A percentile compares a stretch with the other conserved stretches of the same genome.
phyloP scores from a whole-genome alignment of 139 green algal species.

The Micractinium sp. region DNA sequence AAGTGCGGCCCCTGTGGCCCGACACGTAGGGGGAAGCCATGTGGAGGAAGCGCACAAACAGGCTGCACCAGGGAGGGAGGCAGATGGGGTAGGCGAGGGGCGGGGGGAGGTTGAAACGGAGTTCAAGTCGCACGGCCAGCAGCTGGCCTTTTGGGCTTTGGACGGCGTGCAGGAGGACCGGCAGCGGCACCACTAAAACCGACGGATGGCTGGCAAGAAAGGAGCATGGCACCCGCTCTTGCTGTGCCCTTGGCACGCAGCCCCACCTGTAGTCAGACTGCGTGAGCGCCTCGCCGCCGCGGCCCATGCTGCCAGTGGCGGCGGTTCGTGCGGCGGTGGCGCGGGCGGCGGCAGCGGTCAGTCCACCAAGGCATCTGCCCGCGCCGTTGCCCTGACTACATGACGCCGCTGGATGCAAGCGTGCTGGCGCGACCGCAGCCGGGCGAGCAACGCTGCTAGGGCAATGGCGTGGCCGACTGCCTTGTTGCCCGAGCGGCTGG shows the following conservation, averaged over 20 bases:
- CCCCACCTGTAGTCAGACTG: conserved; percentile 3
- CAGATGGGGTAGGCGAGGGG: neutral
- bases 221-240: neutral
- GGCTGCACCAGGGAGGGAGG: neutral
- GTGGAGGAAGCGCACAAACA: conserved; percentile 47
- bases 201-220: neutral
- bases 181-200: neutral
- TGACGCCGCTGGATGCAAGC: too few relatives aligned
- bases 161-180: neutral
- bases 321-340: neutral
- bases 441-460: too few relatives aligned
- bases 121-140: neutral
- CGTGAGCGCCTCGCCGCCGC: conserved; percentile 2
- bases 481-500: too few relatives aligned
- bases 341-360: neutral
- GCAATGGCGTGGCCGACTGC: too few relatives aligned
- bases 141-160: neutral
- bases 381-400: too few relatives aligned
- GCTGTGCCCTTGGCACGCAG: too few relatives aligned
- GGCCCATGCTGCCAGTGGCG: conserved; percentile 5
- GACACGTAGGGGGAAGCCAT: conserved; percentile 90
- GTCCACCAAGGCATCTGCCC: too few relatives aligned
- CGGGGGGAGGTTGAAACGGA: neutral
- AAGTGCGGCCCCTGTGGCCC: conserved; percentile 83
- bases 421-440: too few relatives aligned